Percentiles rank a stretch among this genome's conserved stretches.
These are phyloP conservation scores for Zygotorulaspora florentina DNA, from an alignment of 805 yeast genomes.

Conservation along the genomic window DNA sequence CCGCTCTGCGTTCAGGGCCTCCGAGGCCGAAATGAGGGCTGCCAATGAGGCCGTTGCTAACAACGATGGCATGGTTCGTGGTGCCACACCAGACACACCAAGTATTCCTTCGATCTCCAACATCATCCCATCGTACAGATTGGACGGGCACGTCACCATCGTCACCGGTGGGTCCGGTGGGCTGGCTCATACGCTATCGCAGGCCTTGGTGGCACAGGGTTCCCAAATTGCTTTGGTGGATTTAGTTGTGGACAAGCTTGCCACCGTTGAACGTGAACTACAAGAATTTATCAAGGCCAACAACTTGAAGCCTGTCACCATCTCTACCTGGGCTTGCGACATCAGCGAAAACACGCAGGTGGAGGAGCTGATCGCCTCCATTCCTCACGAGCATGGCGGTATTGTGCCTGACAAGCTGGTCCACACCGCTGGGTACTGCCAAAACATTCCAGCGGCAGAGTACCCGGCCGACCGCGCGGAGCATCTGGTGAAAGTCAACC, in stretches of 20 bases:
- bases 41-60: conserved; percentile 8
- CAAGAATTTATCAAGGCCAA: conserved; percentile 44
- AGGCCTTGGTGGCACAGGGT: conserved; percentile 70
- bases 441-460: conserved; percentile 71
- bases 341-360: conserved; percentile 62
- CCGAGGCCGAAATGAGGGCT: conserved; percentile 8
- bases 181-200: conserved; percentile 57
- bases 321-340: conserved; percentile 69
- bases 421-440: conserved; percentile 83
- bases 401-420: conserved; percentile 60
- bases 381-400: conserved; percentile 53
- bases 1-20: conserved; percentile 8
- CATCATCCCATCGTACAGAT: conserved; percentile 59
- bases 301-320: conserved; percentile 30
- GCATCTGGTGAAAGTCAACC: conserved; percentile 63
- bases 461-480: conserved; percentile 71
- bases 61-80: conserved; percentile 15
- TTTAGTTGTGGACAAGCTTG: conserved; percentile 57
- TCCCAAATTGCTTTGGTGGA: conserved; percentile 73
- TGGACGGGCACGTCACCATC: conserved; percentile 66
- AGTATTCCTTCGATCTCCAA: conserved; percentile 33
- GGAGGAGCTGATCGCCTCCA: conserved; percentile 48
- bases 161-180: conserved; percentile 85
- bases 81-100: conserved; percentile 24
- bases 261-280: conserved; percentile 49